Evolutionary conservation across 1,139 yeast species (phyloP), one percentile per base, ranked within the genome.

Genomic region (Saccharomycopsis hybrid): DNA sequence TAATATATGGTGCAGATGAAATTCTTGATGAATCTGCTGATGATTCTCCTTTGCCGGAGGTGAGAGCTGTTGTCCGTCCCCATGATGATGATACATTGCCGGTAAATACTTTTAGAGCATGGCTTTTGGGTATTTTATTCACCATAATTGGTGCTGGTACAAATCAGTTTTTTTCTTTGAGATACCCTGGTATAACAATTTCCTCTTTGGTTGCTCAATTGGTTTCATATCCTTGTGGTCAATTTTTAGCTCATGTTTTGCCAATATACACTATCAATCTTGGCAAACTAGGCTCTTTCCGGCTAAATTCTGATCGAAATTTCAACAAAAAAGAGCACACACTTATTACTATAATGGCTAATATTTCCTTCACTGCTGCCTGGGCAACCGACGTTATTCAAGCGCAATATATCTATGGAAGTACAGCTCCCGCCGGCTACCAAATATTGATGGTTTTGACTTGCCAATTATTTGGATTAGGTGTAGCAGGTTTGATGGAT

Each of bases 41-140:
- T n/a, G n/a, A n/a, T n/a, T n/a, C n/a, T 29, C 83, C 85, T 4
- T 79, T 78, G 60, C 80, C 85, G 0, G 87, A 82, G 61, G 87
- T 81, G 37, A 71, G 87, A 58, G 85, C 85, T 3, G 74, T 85
- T 3, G 86, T 82, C 38, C n/a, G n/a, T n/a, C 84, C 85, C 2
- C 72, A 79, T 37, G 65, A 69, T 31, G 82, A 80, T 60, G 68
- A 72, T 1, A 56, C 67, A 1, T 57, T 78, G 32, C 80, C 78
- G 1, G 84, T 78, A 58, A 77, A 76, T 58, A 81, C 86, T 30
- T 59, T 79, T 48, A 72, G 88, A 62, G 75, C 76, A 72, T 81
- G 86, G 86, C 65, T 71, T 7, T 60, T 78, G 44, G 74, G 73
- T 0, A 39, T 68, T 28, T 60, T 78, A 32, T 73, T 80, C 66